Conservation (phyloP, 2,329 filamentous ascomycete species). For the Verticillium dahliae region DNA sequence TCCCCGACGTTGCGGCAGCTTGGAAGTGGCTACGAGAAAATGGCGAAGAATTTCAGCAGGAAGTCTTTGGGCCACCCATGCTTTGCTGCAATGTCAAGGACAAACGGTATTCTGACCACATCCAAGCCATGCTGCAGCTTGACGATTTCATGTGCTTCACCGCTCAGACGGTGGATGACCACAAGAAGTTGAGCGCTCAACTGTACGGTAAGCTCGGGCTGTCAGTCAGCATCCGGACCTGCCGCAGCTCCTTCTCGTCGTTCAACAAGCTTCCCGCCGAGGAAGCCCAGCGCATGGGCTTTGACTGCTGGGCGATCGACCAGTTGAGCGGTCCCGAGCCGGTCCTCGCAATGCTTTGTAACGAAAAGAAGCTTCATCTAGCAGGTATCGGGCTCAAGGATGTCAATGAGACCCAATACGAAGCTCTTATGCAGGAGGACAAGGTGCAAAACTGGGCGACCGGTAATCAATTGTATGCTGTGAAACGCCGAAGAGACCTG, state of each 20-base stretch:
- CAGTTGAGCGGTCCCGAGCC: slow-evolving; percentile 73
- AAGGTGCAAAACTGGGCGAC: slow-evolving; percentile 65
- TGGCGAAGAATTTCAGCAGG: slow-evolving; percentile 60
- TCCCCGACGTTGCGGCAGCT: slow-evolving; percentile 58
- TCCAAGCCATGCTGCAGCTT: slow-evolving; percentile 43
- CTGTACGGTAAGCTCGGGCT: slow-evolving; percentile 59
- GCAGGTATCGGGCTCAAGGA: slow-evolving; percentile 60
- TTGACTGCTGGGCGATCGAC: slow-evolving; percentile 77
- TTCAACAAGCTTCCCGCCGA: slow-evolving; percentile 52
- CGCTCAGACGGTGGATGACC: slow-evolving; percentile 68
- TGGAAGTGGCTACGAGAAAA: slow-evolving; percentile 82
- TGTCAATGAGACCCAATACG: slow-evolving; percentile 60
- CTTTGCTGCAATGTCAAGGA: slow-evolving; percentile 76
- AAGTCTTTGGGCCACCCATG: slow-evolving; percentile 76
- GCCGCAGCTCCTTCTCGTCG: slow-evolving; percentile 42
- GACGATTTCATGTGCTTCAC: slow-evolving; percentile 65
- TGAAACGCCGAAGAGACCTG: slow-evolving; percentile 73
- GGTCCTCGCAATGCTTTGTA: slow-evolving; percentile 83
- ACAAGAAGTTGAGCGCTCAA: slow-evolving; percentile 61
- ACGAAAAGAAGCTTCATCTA: slow-evolving; percentile 60
- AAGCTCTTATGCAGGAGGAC: slow-evolving; percentile 51
- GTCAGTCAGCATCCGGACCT: slow-evolving; percentile 65
- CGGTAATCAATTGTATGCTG: slow-evolving; percentile 54
- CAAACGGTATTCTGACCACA: slow-evolving; percentile 51
- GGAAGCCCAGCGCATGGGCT: slow-evolving; percentile 52